These are phyloP conservation scores for Neurospora discreta DNA, from an alignment of 495 filamentous ascomycete genomes.

Conservation along the genomic window DNA sequence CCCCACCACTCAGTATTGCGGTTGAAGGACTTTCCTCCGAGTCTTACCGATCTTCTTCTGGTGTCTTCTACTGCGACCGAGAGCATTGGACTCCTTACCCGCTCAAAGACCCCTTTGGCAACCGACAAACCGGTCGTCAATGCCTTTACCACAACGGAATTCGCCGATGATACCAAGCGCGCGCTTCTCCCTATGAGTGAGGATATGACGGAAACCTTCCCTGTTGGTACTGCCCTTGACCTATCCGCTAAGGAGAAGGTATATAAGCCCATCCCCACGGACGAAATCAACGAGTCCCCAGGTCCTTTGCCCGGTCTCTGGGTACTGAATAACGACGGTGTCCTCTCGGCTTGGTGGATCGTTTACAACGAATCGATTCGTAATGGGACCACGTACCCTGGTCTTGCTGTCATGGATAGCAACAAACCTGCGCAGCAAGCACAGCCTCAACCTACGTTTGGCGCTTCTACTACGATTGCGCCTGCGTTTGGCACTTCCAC, in stretches of 20 bases:
- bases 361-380: slow-evolving; percentile 80
- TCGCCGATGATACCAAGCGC: slow-evolving; percentile 65
- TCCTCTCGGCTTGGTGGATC: slow-evolving; percentile 81
- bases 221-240: slow-evolving; percentile 73
- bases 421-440: slow-evolving; percentile 12
- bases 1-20: slow-evolving; percentile 68
- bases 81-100: slow-evolving; percentile 68
- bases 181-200: slow-evolving; percentile 62
- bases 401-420: slow-evolving; percentile 40
- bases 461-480: slow-evolving; percentile 8
- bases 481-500: slow-evolving; percentile 19
- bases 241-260: slow-evolving; percentile 73
- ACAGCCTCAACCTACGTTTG: slow-evolving; percentile 22
- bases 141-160: slow-evolving; percentile 60
- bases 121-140: slow-evolving; percentile 47
- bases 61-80: slow-evolving; percentile 66
- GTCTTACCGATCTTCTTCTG: slow-evolving; percentile 67
- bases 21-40: slow-evolving; percentile 66
- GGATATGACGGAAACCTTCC: slow-evolving; percentile 55
- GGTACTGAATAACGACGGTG: slow-evolving; percentile 80
- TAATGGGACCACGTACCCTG: slow-evolving; percentile 57
- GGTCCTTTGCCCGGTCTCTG: slow-evolving; percentile 79
- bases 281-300: slow-evolving; percentile 59
- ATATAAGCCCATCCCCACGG: slow-evolving; percentile 60
- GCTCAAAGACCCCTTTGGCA: slow-evolving; percentile 54